These are phyloP conservation scores for Hypoxylon sp. DNA, from an alignment of 2,329 filamentous ascomycete species.

Conservation along the genomic window DNA sequence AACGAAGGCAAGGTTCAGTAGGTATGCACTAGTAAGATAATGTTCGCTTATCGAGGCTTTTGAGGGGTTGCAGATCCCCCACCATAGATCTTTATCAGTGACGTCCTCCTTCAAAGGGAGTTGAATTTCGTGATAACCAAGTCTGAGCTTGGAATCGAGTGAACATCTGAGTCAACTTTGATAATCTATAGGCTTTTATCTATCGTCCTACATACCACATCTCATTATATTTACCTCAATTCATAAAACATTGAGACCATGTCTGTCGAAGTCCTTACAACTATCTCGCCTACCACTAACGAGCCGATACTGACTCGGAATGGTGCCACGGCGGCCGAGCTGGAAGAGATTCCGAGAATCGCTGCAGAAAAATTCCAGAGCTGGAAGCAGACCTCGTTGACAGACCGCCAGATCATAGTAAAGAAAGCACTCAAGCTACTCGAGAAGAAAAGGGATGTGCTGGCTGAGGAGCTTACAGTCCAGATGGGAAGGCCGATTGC, in stretches of 20 bases:
- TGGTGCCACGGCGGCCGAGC: slow-evolving; percentile 78
- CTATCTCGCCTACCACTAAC: slow-evolving; percentile 92
- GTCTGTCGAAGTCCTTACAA: slow-evolving; percentile 77
- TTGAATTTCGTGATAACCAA: slow-evolving; percentile 22
- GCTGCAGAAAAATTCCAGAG: slow-evolving; percentile 82
- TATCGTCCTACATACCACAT: neutral
- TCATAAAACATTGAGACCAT: slow-evolving; percentile 59
- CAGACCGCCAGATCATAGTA: slow-evolving; percentile 84
- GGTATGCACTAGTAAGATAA: slow-evolving; percentile 2
- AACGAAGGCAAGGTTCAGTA: slow-evolving; percentile 6
- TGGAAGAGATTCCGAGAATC: slow-evolving; percentile 78
- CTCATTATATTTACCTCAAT: neutral
- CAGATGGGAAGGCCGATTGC: slow-evolving; percentile 96
- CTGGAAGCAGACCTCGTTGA: slow-evolving; percentile 81
- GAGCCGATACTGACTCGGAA: slow-evolving; percentile 84
- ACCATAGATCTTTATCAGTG: slow-evolving; percentile 35
- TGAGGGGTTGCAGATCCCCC: slow-evolving; percentile 43
- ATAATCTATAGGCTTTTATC: neutral
- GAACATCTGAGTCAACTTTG: slow-evolving; percentile 20
- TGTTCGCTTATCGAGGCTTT: slow-evolving; percentile 17
- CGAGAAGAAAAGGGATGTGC: slow-evolving; percentile 78
- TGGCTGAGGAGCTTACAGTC: slow-evolving; percentile 87
- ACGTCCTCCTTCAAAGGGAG: slow-evolving; percentile 27
- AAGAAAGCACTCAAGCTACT: slow-evolving; percentile 83
- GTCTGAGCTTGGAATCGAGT: slow-evolving; percentile 14